These are phyloP conservation scores for Penicillium antarcticum DNA, from an alignment of 495 filamentous ascomycete genomes.

Conservation along the genomic window DNA sequence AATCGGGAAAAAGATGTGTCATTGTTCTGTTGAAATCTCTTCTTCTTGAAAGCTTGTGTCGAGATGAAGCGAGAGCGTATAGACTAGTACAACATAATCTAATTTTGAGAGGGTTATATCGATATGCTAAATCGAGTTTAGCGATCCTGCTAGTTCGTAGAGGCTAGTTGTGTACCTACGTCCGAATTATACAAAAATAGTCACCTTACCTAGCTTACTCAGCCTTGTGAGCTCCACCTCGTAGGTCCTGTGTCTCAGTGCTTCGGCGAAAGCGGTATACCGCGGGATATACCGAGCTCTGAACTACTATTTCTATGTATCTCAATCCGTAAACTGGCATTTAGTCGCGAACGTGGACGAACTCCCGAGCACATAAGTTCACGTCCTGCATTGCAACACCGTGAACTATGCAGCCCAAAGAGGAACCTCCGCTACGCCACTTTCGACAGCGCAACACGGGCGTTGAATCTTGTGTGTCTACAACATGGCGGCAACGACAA, in stretches of 20 bases:
- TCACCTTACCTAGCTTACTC: too few species aligned
- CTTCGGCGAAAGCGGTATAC: too few species aligned
- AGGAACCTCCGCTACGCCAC: not conserved
- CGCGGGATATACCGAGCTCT: too few species aligned
- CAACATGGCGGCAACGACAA: too few species aligned
- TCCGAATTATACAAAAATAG: not conserved
- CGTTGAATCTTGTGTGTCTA: not conserved
- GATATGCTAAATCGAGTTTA: not conserved
- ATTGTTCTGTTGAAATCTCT: not conserved
- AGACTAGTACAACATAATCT: not conserved
- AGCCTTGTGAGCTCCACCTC: too few species aligned
- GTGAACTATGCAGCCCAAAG: not conserved
- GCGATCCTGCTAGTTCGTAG: not conserved
- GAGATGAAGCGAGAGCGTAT: not conserved
- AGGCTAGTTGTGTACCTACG: not conserved
- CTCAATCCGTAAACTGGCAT: not conserved
- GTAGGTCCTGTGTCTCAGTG: too few species aligned
- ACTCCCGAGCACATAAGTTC: not conserved
- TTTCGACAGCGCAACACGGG: not conserved
- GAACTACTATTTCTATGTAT: too few species aligned
- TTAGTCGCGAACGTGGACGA: not conserved
- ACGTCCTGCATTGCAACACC: not conserved
- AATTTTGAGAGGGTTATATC: not conserved
- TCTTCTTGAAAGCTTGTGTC: not conserved
- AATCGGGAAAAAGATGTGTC: too few species aligned